These are phyloP conservation scores for Brettanomyces anomalus DNA, from an alignment of 805 yeast species.

Conservation along the genomic window DNA sequence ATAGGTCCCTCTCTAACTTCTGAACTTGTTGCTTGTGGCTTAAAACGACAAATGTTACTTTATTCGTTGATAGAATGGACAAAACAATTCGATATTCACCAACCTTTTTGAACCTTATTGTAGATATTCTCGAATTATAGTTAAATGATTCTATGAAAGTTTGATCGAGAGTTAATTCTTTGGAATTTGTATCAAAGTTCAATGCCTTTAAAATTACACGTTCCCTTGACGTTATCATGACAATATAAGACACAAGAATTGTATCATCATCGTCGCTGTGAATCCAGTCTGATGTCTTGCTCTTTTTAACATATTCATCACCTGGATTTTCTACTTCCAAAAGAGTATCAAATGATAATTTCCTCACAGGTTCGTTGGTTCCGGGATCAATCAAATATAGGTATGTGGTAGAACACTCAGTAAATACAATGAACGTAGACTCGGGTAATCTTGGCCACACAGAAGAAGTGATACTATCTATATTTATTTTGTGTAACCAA, in stretches of 20 bases:
- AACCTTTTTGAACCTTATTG: constrained; percentile 1
- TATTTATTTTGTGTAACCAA: constrained; percentile 9
- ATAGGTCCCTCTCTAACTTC: not conserved
- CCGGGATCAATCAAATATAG: constrained; percentile 5
- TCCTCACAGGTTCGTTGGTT: not conserved
- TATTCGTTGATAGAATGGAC: constrained; percentile 1
- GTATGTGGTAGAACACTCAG: constrained; percentile 5
- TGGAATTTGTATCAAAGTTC: not conserved
- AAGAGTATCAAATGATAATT: constrained; percentile 4
- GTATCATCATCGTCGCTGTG: not conserved
- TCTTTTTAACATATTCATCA: constrained; percentile 8
- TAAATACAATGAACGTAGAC: constrained; percentile 8
- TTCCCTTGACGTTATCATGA: constrained; percentile 8
- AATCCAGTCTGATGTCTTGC: constrained; percentile 10
- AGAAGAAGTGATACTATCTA: constrained; percentile 1
- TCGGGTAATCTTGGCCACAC: constrained; percentile 9
- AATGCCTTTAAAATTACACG: constrained; percentile 4
- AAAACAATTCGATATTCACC: not conserved
- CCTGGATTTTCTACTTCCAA: not conserved
- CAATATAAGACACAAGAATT: constrained; percentile 1
- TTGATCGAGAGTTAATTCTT: not conserved
- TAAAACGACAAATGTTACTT: not conserved
- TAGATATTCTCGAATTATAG: not conserved
- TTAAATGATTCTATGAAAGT: not conserved
- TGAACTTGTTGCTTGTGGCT: not conserved